Evolutionary conservation across 148 eudicot genomes (phyloP).

Genomic region (Dysphania ambrosioides): DNA sequence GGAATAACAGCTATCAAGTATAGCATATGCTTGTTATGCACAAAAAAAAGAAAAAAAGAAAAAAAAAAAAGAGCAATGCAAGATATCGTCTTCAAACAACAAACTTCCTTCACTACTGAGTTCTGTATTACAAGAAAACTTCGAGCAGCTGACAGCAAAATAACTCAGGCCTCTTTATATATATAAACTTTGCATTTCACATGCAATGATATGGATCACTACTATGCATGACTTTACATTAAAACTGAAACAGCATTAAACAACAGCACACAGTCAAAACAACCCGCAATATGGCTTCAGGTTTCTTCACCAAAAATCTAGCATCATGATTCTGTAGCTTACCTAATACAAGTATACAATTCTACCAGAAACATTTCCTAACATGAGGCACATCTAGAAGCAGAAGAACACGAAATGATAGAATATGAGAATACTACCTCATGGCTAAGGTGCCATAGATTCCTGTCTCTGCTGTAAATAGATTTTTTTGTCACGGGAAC

Average conservation of each 20-base stretch:
- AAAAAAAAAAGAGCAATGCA: background rate
- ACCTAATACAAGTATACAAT: constrained; percentile 8
- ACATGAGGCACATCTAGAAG: background rate
- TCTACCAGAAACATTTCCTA: background rate
- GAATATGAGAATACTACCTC: constrained; percentile 46
- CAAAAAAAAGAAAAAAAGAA: too few relatives aligned
- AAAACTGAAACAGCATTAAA: too few relatives aligned
- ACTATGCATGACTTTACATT: background rate
- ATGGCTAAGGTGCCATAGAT: constrained; percentile 92
- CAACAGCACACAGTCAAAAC: background rate
- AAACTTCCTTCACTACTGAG: background rate
- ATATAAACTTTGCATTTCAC: background rate
- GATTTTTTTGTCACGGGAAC: constrained; percentile 95
- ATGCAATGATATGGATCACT: background rate
- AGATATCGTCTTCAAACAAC: background rate
- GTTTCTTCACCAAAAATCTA: background rate
- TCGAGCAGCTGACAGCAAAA: background rate
- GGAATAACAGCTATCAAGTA: too few relatives aligned
- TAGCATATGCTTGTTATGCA: background rate
- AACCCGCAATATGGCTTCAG: background rate
- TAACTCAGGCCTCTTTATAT: too few relatives aligned
- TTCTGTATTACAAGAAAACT: too few relatives aligned
- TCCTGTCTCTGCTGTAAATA: constrained; percentile 90
- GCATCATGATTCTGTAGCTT: background rate
- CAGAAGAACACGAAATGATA: too few relatives aligned